Percentiles rank a stretch among this genome's conserved stretches.
These are phyloP conservation scores for Rhizopogon vesiculosus DNA, from an alignment of 768 basidiomycete genomes.

Conservation along the genomic window DNA sequence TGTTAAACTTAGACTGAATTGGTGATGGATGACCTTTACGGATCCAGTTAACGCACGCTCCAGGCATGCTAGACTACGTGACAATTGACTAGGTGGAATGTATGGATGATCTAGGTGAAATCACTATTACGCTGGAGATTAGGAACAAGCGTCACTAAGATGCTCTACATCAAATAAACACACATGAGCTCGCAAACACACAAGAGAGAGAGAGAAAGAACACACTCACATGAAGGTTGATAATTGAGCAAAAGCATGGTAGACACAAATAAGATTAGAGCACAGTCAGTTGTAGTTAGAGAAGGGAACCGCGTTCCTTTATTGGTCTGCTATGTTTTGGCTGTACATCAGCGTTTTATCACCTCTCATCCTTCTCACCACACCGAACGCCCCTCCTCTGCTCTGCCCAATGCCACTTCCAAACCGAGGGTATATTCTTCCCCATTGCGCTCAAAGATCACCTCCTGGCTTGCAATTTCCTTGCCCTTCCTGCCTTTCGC, in stretches of 20 bases:
- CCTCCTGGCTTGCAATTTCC: conserved; percentile 12
- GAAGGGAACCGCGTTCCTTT: too few species aligned
- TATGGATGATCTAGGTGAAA: background rate
- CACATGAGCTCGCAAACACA: background rate
- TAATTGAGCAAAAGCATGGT: background rate
- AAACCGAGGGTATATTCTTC: conserved; percentile 24
- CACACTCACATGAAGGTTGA: background rate
- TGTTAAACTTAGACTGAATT: background rate
- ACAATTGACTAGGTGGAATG: background rate
- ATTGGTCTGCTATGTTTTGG: background rate
- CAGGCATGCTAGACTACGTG: background rate
- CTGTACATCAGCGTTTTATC: background rate
- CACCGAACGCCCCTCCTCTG: conserved; percentile 26
- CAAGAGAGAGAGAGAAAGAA: too few species aligned
- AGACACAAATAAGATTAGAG: background rate
- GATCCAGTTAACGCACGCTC: background rate
- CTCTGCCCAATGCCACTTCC: conserved; percentile 26
- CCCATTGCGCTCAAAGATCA: conserved; percentile 22
- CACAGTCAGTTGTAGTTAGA: background rate
- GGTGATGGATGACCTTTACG: too few species aligned
- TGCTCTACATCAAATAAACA: background rate
- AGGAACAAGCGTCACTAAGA: background rate
- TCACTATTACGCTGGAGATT: background rate
- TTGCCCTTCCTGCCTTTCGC: background rate
- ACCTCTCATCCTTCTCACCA: conserved; percentile 14